Conservation (phyloP, 139 green algal genomes). For the Chlorella sp. region DNA sequence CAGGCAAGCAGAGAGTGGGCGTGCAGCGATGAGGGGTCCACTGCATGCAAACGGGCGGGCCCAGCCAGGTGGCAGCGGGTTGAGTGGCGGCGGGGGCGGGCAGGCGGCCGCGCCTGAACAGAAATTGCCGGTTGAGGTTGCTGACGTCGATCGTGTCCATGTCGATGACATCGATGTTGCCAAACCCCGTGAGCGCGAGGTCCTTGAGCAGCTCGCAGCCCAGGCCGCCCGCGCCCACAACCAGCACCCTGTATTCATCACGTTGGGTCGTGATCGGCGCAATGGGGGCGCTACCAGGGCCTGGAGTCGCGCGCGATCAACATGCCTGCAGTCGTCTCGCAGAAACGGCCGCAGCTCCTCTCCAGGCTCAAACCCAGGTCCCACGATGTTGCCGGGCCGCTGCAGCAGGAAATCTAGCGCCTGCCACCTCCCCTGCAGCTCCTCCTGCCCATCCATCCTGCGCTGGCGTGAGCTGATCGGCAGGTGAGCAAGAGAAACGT, state of each 20-base stretch:
- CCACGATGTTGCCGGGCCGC: conserved; percentile 73
- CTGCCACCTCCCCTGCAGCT: conserved; percentile 59
- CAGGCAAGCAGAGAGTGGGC: not conserved
- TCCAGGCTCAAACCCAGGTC: conserved; percentile 85
- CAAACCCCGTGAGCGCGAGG: conserved; percentile 93
- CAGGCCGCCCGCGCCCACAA: conserved; percentile 95
- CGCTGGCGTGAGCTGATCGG: too few relatives aligned
- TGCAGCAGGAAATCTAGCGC: conserved; percentile 81
- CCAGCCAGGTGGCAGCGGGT: too few relatives aligned
- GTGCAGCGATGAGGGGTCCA: too few relatives aligned
- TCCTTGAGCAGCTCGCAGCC: conserved; percentile 99
- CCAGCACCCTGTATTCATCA: conserved; percentile 65
- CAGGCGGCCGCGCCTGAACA: conserved; percentile 85
- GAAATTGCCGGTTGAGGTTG: conserved; percentile 99
- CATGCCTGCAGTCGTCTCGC: conserved; percentile 48
- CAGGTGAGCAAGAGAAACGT: too few relatives aligned
- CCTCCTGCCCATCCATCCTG: too few relatives aligned
- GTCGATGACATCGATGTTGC: conserved; percentile 98
- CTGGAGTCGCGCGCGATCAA: not conserved
- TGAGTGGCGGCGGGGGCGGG: too few relatives aligned
- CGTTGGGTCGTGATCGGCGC: not conserved
- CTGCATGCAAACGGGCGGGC: too few relatives aligned
- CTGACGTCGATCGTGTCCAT: conserved; percentile 99
- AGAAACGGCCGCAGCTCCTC: conserved; percentile 74
- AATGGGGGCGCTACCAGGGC: not conserved